These are phyloP conservation scores for Thermomucor indicae-seudaticae DNA, from an alignment of 371 early-diverging fungal species.

Conservation along the genomic window DNA sequence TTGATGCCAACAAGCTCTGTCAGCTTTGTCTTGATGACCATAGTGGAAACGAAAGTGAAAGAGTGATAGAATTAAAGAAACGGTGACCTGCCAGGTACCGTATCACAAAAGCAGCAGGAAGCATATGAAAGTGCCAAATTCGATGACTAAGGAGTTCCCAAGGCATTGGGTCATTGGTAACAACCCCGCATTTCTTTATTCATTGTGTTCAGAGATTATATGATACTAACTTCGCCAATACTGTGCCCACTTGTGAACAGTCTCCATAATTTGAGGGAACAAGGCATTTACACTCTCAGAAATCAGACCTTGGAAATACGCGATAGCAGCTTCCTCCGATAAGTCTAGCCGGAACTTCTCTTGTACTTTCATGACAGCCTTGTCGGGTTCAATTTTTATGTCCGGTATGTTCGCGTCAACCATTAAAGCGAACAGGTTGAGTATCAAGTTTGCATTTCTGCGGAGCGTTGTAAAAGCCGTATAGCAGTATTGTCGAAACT, in stretches of 20 bases:
- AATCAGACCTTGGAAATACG: conserved; percentile 86
- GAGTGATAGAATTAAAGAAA: neutral
- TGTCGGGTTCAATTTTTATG: conserved; percentile 95
- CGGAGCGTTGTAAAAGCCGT: conserved; percentile 91
- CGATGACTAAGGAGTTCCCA: no score
- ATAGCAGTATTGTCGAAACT: conserved; percentile 89
- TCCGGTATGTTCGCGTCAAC: conserved; percentile 92
- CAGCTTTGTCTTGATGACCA: conserved; percentile 59
- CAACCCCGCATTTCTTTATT: no score
- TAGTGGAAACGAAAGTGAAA: conserved; percentile 5
- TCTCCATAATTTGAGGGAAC: conserved; percentile 97
- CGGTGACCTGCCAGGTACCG: no score
- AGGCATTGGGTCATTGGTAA: no score
- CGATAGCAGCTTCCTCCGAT: conserved; percentile 92
- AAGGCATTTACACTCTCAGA: conserved; percentile 91
- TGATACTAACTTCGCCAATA: conserved; percentile 69
- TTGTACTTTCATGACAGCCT: conserved; percentile 92
- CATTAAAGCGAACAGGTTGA: conserved; percentile 95
- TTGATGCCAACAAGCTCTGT: conserved; percentile 65
- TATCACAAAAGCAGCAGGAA: no score
- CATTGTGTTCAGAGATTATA: no score
- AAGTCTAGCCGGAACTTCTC: conserved; percentile 92
- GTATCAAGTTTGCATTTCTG: conserved; percentile 88
- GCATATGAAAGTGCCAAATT: no score
- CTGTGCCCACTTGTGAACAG: conserved; percentile 92